These are phyloP conservation scores for Ophiostoma himal-ulmi DNA, from an alignment of 2,329 filamentous ascomycete species.

Conservation along the genomic window DNA sequence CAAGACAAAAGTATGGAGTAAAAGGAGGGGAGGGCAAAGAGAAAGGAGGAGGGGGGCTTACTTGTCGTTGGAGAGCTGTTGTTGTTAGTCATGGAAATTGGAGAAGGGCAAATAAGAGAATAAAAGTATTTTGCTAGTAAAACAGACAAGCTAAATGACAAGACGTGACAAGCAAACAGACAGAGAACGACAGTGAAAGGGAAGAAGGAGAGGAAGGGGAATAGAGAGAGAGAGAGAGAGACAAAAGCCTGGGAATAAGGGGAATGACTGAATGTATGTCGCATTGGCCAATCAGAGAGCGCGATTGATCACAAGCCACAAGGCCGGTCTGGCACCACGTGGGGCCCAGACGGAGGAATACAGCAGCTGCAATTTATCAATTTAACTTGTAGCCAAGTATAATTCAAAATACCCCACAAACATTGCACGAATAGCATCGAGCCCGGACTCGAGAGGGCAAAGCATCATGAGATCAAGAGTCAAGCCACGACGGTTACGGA, in stretches of 20 bases:
- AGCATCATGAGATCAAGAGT: background rate
- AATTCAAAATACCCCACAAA: background rate
- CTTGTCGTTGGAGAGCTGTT: constrained; percentile 3
- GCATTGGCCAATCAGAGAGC: background rate
- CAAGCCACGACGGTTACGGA: background rate
- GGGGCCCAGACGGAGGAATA: background rate
- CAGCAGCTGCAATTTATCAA: background rate
- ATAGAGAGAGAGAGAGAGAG: background rate
- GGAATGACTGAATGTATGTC: background rate
- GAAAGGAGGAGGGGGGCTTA: background rate
- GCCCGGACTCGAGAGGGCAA: too few species aligned
- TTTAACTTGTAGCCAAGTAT: background rate
- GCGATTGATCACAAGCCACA: background rate
- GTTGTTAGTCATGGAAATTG: background rate
- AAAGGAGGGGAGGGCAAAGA: background rate
- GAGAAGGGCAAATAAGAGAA: background rate
- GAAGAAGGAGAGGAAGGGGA: background rate
- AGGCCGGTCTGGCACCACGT: background rate
- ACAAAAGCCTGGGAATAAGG: background rate
- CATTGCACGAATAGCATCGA: constrained; percentile 1
- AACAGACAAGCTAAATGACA: background rate
- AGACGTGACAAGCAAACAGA: background rate
- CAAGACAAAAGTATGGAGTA: background rate
- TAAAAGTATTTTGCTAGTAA: background rate
- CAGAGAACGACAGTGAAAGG: background rate